Base-by-base conservation (phyloP, 2,329 filamentous ascomycete genomes). In the Exophiala mesophila region DNA sequence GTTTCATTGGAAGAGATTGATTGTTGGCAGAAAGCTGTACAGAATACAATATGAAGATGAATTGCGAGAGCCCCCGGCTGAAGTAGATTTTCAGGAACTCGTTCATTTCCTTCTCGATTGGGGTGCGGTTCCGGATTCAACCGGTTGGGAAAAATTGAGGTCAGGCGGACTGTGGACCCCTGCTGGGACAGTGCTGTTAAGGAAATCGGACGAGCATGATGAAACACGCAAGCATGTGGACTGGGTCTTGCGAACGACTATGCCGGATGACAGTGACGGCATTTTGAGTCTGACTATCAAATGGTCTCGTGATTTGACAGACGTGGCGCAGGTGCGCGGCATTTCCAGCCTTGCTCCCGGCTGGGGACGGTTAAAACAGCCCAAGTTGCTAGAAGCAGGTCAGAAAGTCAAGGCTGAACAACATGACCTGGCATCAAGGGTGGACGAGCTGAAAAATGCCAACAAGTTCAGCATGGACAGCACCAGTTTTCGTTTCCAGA, bases 1-100 rank as follows among this genome's bases (percentile, higher is more conserved):
- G 0, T 81, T 83, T 57, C 75, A 83, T 59, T 83, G 80, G 79
- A 74, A 73, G 53, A 72, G 72, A n/a, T 72, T 80, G 50, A 65
- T 74, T 2, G 80, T 82, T 17, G 79, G 80, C 1, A 65, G 74
- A 41, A 79, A 77, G 55, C 74, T 75, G 10, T 80, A 82, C 62
- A 69, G 80, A 23, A 68, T 83, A 28, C 77, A 82, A 57, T 83
- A 82, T 51, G 74, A 66, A 39, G 69, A 72, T 39, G 65, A 72
- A 36, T 51, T 73, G 39, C 55, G 61, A 7, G 65, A 70, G 37
- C 69, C 69, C 8, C 68, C 72, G 46, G 69, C 70, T 1, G 70
- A 72, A 42, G 63, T 72, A 40, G 67, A 67, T 15, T 80, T 83
- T 53, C 75, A 79, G 45, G 74, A 80, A 49, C 62, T 84, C 3